These are phyloP conservation scores for Rhizopogon roseolus DNA, from an alignment of 768 basidiomycete genomes.

Conservation along the genomic window DNA sequence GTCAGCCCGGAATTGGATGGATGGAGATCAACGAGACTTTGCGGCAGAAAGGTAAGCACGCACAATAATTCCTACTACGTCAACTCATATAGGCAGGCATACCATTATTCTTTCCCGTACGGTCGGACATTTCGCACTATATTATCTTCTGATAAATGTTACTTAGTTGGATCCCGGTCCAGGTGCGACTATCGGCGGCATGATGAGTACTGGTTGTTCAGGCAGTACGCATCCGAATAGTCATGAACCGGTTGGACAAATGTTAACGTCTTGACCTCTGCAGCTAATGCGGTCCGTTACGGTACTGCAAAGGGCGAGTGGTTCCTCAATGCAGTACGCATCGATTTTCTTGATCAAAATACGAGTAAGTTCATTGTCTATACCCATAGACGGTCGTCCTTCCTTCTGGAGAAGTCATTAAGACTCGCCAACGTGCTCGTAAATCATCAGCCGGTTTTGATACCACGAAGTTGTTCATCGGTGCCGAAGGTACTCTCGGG, in stretches of 20 bases:
- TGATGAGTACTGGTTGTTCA: constrained; percentile 83
- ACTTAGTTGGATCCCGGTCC: constrained; percentile 70
- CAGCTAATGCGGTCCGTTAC: constrained; percentile 79
- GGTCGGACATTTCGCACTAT: constrained; percentile 5
- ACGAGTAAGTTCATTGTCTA: not conserved
- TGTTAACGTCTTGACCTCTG: not conserved
- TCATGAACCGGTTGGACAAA: not conserved
- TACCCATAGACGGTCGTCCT: constrained; percentile 74
- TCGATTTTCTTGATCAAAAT: not conserved
- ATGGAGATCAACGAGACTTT: constrained; percentile 68
- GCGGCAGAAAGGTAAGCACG: constrained; percentile 45
- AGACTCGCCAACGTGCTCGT: constrained; percentile 71
- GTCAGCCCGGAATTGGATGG: constrained; percentile 72
- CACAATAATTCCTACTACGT: not conserved
- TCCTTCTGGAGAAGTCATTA: constrained; percentile 85
- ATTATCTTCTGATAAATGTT: not conserved
- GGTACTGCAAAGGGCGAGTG: constrained; percentile 89
- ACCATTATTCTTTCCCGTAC: constrained; percentile 79
- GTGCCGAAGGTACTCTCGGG: constrained; percentile 78
- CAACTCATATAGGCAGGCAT: constrained; percentile 41
- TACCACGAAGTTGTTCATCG: constrained; percentile 80
- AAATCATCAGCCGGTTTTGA: constrained; percentile 91
- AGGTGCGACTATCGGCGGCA: constrained; percentile 79
- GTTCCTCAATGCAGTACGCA: constrained; percentile 76
- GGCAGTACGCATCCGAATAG: constrained; percentile 49